phyloP scores from a whole-genome alignment of 2,329 filamentous ascomycete genomes.

The Diaporthe australafricana region DNA sequence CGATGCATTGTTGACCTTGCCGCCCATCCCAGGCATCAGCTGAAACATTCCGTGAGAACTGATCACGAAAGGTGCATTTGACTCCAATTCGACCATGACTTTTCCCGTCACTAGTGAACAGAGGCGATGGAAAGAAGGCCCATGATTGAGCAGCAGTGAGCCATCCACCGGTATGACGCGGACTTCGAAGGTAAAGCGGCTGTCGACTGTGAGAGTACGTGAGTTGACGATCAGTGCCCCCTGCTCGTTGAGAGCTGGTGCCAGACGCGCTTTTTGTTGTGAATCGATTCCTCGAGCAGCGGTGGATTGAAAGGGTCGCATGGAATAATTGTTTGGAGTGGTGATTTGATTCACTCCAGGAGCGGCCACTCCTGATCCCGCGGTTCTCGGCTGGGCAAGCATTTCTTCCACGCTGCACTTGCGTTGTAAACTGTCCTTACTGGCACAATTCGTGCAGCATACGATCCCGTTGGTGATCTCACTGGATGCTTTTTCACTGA shows the following conservation, averaged over 20 bases:
- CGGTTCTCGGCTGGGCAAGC: background rate
- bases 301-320: too few species aligned
- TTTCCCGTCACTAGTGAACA: conserved; percentile 24
- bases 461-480: background rate
- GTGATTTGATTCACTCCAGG: too few species aligned
- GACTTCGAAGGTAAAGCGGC: conserved; percentile 3
- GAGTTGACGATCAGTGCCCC: background rate
- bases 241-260: background rate
- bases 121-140: background rate
- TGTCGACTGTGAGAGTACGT: background rate
- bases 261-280: too few species aligned
- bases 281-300: accelerated
- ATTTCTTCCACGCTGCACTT: conserved; percentile 1
- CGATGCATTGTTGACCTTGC: background rate
- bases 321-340: too few species aligned
- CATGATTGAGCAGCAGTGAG: background rate
- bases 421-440: background rate
- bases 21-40: background rate
- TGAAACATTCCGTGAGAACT: conserved; percentile 18
- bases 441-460: conserved; percentile 29
- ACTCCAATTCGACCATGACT: background rate
- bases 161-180: background rate
- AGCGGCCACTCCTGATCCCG: too few species aligned
- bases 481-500: conserved; percentile 4
- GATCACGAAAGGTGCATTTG: background rate